Conservation (phyloP, 116 monocot genomes). For the Zostera marina region DNA sequence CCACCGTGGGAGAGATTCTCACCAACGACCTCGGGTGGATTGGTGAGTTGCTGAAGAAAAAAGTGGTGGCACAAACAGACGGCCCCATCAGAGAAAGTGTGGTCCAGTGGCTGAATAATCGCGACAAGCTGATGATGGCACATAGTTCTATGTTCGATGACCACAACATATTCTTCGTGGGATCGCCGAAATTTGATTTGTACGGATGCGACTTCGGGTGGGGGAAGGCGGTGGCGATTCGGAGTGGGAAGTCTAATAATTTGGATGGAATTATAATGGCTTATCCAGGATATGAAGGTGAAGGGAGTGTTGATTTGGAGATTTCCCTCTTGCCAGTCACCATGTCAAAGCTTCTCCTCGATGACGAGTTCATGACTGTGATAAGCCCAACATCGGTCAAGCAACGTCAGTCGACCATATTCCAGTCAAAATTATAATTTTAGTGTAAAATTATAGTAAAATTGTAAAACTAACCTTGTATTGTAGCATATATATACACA, state of each 20-base stretch:
- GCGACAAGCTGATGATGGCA: conserved; percentile 7
- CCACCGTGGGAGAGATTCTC: conserved; percentile 27
- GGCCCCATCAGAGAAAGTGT: conserved; percentile 7
- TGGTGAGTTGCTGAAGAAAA: conserved; percentile 9
- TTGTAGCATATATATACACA: too few species aligned
- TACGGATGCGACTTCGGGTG: conserved; percentile 50
- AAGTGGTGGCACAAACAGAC: conserved; percentile 16
- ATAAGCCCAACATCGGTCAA: neutral
- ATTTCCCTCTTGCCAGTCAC: neutral
- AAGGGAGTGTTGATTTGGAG: conserved; percentile 11
- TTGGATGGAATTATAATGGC: conserved; percentile 38
- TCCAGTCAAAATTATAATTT: too few species aligned
- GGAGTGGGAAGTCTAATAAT: conserved; percentile 38
- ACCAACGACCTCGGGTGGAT: conserved; percentile 21
- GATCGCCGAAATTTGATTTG: conserved; percentile 40
- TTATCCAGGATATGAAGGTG: conserved; percentile 31
- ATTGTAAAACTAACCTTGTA: too few species aligned
- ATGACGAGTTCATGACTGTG: neutral
- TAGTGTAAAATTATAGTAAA: too few species aligned
- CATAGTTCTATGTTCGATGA: neutral
- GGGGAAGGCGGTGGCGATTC: conserved; percentile 26
- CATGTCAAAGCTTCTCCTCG: neutral
- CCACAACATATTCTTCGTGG: conserved; percentile 17
- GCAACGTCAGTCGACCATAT: too few species aligned
- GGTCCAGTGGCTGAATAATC: conserved; percentile 8